Evolutionary conservation across 495 filamentous ascomycete genomes (phyloP).

Genomic region (Elasticomyces elasticus): DNA sequence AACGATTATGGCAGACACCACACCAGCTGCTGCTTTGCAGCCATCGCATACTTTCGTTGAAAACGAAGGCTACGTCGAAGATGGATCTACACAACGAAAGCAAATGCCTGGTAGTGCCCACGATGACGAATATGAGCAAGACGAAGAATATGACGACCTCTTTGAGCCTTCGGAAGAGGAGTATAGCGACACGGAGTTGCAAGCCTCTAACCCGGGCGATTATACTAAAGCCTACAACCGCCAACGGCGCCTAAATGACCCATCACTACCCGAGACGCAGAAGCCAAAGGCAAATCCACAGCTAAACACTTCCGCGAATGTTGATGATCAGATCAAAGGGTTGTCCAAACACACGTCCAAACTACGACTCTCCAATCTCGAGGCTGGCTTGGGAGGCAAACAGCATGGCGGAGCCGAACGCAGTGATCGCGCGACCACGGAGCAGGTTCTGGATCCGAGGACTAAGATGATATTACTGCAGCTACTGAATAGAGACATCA

Average conservation of each 20-base stretch:
- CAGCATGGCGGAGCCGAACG: constrained; percentile 56
- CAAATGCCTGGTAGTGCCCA: constrained; percentile 12
- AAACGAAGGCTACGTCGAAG: constrained; percentile 15
- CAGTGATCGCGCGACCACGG: constrained; percentile 81
- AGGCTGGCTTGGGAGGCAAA: constrained; percentile 47
- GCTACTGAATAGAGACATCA: constrained; percentile 77
- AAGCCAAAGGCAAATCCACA: constrained; percentile 69
- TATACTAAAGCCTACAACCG: constrained; percentile 88
- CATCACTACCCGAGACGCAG: constrained; percentile 44
- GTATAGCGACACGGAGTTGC: constrained; percentile 38
- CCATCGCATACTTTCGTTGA: constrained; percentile 16
- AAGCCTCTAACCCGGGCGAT: constrained; percentile 54
- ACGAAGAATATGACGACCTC: constrained; percentile 51
- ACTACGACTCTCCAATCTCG: constrained; percentile 65
- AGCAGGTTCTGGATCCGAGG: constrained; percentile 85
- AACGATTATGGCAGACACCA: not conserved
- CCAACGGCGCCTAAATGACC: constrained; percentile 53
- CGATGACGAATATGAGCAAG: constrained; percentile 36
- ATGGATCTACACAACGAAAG: constrained; percentile 11
- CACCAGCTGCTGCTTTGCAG: not conserved
- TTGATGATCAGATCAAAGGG: constrained; percentile 80
- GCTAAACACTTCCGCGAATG: constrained; percentile 65
- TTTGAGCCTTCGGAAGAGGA: constrained; percentile 48
- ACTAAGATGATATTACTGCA: constrained; percentile 92
- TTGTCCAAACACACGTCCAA: constrained; percentile 81